Evolutionary conservation across 805 yeast genomes (phyloP), one percentile per base, ranked within the genome.

Genomic region (Metschnikowia santaceciliae): DNA sequence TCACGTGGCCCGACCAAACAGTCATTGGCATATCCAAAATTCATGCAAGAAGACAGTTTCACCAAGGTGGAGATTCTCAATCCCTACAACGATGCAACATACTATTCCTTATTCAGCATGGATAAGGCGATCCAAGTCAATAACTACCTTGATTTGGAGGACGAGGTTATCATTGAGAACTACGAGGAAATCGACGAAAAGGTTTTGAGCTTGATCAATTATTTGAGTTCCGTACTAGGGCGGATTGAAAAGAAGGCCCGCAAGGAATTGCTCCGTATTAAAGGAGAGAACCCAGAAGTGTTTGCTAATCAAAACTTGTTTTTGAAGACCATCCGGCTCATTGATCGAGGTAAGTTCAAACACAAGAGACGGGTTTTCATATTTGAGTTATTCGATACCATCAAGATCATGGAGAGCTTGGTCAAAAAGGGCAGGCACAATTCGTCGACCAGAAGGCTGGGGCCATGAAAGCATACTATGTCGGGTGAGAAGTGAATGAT

Each of bases 291-390:
- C 49, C 83, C 84, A 1, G 72, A 72, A 7, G 63, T 76, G 30
- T 83, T 88, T 65, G 82, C 78, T 42, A 77, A 76, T 49, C 77
- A 81, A 11, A 78, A 73, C 2, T 66, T 87, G 47, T 82, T 87
- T 48, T 61, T 72, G 63, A 64, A 76, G 74, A 61, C 82, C 72
- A 46, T 72, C 74, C 67, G 74, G 68, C 49, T 75, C 72, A 59
- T 76, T 75, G 76, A 86, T 74, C 57, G 72, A 65, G 63, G 90
- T 68, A 73, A 77, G 76, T 87, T 81, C 65, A 79, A 84, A 55
- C 81, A 79, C 47, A 79, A 80, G 3, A 81, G 81, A 17, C 70
- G 96, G 35, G 75, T 81, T 55, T 85, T 83, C 60, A 70, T 90
- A 14, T 77, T 84, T 59, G 91, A 84, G 40, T 68, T 86, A 48